Evolutionary conservation across 768 basidiomycete species (phyloP), one percentile per base, ranked within the genome.

Genomic region (Collybia mongolica): DNA sequence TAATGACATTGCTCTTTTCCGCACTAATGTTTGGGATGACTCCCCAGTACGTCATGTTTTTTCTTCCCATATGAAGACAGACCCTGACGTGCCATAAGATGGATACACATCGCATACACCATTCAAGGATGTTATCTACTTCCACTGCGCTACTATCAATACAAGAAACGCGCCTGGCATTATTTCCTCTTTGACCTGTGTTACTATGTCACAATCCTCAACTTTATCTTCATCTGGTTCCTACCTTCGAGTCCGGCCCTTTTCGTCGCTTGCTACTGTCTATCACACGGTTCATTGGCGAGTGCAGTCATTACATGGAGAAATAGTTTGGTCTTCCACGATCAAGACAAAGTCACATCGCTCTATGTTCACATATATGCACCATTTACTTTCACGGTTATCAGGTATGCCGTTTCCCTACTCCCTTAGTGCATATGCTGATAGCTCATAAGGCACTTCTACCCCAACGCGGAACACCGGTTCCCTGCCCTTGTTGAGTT

Each of bases 221-320:
- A 90, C 71, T 83, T 98, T 55, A 60, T 97, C 56, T 99, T 84
- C 74, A 76, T 99, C 58, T 99, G 95, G 95, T 58, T 93, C 39
- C 72, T 96, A 54, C 96, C 97, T 0, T 72, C 74, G 4, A 93
- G 80, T 50, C 73, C 86, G 5, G 73, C 81, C 2, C 76, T 98
- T 15, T 98, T 96, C 69, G 81, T 92, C 44, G 91, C 94, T 3
- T 95, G 92, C 61, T 98, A 97, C 62, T 90, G 91, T 56, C 79
- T 98, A 20, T 90, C 93, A 0, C 87, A 97, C 63, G 97, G 94
- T 0, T 82, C 90, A 0, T 79, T 97, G 26, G 95, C 92, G 0
- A 92, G 90, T 45, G 95, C 96, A 0, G 94, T 98, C 43, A 91
- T 98, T 58, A 98, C 96, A 8, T 99, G 97, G 97, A 80, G 97